Conservation (phyloP, 192 early-diverging fungal genomes). For the Phlyctochytrium arcticum region DNA sequence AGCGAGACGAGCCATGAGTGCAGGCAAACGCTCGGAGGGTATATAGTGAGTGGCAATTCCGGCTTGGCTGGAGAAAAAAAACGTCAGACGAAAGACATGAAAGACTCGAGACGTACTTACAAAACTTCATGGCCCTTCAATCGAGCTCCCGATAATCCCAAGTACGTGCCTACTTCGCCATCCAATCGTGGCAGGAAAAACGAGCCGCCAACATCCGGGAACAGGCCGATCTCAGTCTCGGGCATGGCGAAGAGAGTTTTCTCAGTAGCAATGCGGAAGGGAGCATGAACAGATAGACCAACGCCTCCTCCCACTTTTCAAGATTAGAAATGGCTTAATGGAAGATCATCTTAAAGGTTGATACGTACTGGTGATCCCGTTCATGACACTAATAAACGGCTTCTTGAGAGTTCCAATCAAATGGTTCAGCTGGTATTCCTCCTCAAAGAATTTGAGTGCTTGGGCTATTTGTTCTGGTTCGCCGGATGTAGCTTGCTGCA, state of each 20-base stretch:
- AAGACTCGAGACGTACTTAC: constrained; percentile 38
- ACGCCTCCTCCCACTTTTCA: constrained; percentile 95
- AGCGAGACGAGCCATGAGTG: constrained; percentile 74
- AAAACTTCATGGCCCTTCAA: constrained; percentile 82
- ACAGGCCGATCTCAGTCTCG: constrained; percentile 92
- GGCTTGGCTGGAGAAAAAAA: constrained; percentile 50
- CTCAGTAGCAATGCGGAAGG: constrained; percentile 96
- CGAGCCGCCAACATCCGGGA: constrained; percentile 93
- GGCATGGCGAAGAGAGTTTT: constrained; percentile 96
- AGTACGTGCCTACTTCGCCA: constrained; percentile 87
- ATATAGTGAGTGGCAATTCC: constrained; percentile 98
- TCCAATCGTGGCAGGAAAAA: constrained; percentile 95
- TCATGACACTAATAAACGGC: constrained; percentile 83
- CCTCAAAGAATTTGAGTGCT: constrained; percentile 79
- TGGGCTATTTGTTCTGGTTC: constrained; percentile 33
- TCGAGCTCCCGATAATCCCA: constrained; percentile 81
- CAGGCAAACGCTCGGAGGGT: constrained; percentile 74
- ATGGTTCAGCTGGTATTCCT: constrained; percentile 92
- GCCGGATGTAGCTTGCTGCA: constrained; percentile 3
- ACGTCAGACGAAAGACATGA: neutral
- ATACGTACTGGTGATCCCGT: constrained; percentile 57
- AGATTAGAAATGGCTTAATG: neutral
- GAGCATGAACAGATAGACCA: constrained; percentile 90
- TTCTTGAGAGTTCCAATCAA: constrained; percentile 82
- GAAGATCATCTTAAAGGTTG: neutral